Evolutionary conservation across 352 stramenopile species (phyloP), one percentile per base, ranked within the genome.

Genomic region (Pythium diclinum): DNA sequence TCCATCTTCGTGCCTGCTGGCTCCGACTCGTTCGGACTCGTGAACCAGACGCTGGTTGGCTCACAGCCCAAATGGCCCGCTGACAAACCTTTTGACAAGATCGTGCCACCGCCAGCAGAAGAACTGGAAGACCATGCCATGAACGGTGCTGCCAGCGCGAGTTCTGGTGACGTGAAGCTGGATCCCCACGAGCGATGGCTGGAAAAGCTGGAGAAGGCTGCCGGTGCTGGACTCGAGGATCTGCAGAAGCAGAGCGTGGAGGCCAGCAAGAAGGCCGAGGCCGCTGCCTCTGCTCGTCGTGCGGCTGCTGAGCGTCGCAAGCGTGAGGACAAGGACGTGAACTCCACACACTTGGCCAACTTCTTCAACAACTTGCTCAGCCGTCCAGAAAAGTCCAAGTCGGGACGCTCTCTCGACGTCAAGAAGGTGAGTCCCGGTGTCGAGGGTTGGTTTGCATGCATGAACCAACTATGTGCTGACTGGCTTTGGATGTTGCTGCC

Each of bases 291-390:
- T 8, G 81, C 84, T 30, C 81, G 84, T 14, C 86, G 86, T n/a
- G 73, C 75, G 3, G 82, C 83, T 2, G 78, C 79, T 13, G 86
- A 94, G 70, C 81, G 82, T 13, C 75, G 84, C 47, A 94, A 92
- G 63, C 76, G 81, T 19, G 82, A 93, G 58, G 82, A 92, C 53
- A 91, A 89, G 72, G 84, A 93, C 53, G 84, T 94, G 54, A 93
- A 77, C 71, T 91, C 86, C 32, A 94, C 89, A 19, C 86, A 94
- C 61, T 58, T 94, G 63, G 79, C 87, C 32, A 94, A 92, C 63
- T 94, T 94, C 67, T 94, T 94, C 65, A 94, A 94, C 70, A 93
- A 94, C 56, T 56, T 94, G 56, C 72, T 94, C 7, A 94, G 86
- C 68, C 82, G 84, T 25, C 86, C 86, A 6, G 86, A 94, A 51